phyloP scores from a whole-genome alignment of 345 rosid species.

The Tarenaya hassleriana region DNA sequence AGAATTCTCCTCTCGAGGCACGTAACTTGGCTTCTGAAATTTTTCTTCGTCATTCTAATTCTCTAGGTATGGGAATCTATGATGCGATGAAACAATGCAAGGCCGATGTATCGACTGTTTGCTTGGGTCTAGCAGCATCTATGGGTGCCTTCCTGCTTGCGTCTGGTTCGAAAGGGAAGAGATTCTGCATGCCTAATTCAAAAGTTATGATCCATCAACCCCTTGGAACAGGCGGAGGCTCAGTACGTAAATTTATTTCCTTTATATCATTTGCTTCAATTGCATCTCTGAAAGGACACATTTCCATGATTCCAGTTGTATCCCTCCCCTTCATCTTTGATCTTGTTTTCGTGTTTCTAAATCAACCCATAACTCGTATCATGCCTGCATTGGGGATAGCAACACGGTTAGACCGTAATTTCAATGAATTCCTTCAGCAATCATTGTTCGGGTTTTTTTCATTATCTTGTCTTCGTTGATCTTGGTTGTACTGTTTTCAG shows the following conservation, averaged over 20 bases:
- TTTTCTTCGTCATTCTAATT: background rate
- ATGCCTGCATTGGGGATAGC: no score
- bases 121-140: constrained; percentile 89
- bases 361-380: no score
- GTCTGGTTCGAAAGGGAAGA: constrained; percentile 84
- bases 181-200: constrained; percentile 93
- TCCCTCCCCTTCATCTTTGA: no score
- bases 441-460: no score
- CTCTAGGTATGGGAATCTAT: constrained; percentile 74
- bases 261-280: no score
- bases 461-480: background rate
- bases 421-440: no score
- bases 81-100: constrained; percentile 78
- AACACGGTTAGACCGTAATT: background rate
- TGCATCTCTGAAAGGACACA: constrained; percentile 5
- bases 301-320: no score
- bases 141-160: constrained; percentile 92
- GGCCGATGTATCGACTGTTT: constrained; percentile 93
- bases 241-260: constrained; percentile 36
- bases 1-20: background rate
- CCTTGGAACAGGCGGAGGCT: constrained; percentile 82
- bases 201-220: constrained; percentile 96
- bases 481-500: constrained; percentile 38
- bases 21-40: background rate
- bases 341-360: no score